A percentile compares a stretch with the other conserved stretches of the same genome.
Evolutionary conservation across 352 stramenopile species (phyloP).

Genomic region (Paralagenidium karlingii): DNA sequence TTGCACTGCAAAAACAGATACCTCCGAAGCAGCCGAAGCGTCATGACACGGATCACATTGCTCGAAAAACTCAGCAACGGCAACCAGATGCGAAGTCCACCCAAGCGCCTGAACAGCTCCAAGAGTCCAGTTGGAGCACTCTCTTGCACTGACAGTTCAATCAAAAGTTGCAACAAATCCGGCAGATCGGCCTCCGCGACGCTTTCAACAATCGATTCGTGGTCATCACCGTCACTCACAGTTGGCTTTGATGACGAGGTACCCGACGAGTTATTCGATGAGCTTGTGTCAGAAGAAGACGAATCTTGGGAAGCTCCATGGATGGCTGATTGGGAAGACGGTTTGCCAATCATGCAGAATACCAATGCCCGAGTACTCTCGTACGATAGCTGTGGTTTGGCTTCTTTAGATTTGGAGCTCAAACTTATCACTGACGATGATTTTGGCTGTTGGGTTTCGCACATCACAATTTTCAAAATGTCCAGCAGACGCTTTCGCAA

Average conservation of each 20-base stretch:
- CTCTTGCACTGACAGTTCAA: conserved; percentile 61
- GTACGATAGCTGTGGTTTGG: conserved; percentile 68
- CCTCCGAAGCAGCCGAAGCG: conserved; percentile 56
- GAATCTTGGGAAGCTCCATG: too few species aligned
- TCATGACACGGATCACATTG: conserved; percentile 70
- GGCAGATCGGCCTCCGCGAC: conserved; percentile 58
- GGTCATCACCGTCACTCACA: too few species aligned
- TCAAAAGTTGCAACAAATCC: conserved; percentile 61
- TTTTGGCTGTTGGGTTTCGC: conserved; percentile 46
- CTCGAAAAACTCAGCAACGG: conserved; percentile 62
- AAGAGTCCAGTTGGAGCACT: conserved; percentile 56
- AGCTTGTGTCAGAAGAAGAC: too few species aligned
- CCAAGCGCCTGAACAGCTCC: conserved; percentile 59
- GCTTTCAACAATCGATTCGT: conserved; percentile 61
- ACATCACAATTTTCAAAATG: conserved; percentile 73
- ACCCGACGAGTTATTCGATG: conserved; percentile 15
- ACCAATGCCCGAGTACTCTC: conserved; percentile 72
- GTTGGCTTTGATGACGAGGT: conserved; percentile 13
- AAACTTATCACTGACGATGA: conserved; percentile 36
- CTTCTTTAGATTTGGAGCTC: conserved; percentile 37
- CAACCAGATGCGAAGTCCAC: conserved; percentile 71
- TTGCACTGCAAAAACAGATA: conserved; percentile 72
- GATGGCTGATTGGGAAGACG: too few species aligned
- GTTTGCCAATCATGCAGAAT: conserved; percentile 81
- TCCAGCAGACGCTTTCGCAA: conserved; percentile 51